Evolutionary conservation across 805 yeast species (phyloP), one percentile per base, ranked within the genome.

Genomic region (Metschnikowia orientalis): DNA sequence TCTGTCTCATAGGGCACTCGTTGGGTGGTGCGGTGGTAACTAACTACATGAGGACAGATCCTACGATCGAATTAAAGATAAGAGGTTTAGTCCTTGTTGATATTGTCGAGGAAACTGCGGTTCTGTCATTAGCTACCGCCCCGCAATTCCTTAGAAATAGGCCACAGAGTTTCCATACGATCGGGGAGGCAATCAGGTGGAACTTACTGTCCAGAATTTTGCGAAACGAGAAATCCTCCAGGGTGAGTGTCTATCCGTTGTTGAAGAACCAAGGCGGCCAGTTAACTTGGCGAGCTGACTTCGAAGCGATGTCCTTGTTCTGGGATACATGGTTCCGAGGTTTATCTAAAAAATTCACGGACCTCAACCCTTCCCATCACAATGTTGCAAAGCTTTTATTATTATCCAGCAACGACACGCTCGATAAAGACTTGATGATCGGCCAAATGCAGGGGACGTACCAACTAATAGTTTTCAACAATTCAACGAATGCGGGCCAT

Each of bases 391-490:
- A 87, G 48, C 47, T 92, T 33, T 68, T 92, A 24, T 69, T 92
- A 1, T 59, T 94, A 10, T 94, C 97, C 0, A 95, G 95, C 3
- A 82, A 89, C 32, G 97, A 92, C 45, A 77, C 83, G 13, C 67
- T 94, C 18, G 98, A 92, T 58, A 87, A 81, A 42, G 74, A 74
- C 23, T 65, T 92, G 29, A 87, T 89, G 57, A 79, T 92, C 32
- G 99, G 97, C 1, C 98, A 94, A 58, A 92, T 92, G 98, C 97
- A 89, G 59, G 99, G 99, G 2, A 81, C 79, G 54, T 92, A 82
- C 56, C 99, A 94, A 59, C 69, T 92, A 24, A 78, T 85, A 9
- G 92, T 88, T 4, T 81, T 87, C 54, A 59, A 59, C 41, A 81
- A 79, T 34, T 67, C 54, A 22, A 41, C 52, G 5, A 46, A 54